Conservation (phyloP, 208 protist genomes). For the Borovskyia barvae region DNA sequence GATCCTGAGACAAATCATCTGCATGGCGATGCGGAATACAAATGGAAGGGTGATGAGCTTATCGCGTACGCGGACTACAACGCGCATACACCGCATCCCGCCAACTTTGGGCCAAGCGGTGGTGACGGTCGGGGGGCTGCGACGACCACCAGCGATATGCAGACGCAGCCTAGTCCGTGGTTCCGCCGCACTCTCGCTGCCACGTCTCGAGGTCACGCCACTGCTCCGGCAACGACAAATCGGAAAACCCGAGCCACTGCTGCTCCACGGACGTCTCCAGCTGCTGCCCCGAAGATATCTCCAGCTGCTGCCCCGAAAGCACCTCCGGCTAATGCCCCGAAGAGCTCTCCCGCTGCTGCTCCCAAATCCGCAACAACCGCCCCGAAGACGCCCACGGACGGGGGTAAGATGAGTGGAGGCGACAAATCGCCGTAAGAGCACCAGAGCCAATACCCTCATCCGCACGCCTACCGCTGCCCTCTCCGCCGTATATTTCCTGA, state of each 20-base stretch:
- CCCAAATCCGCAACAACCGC: no score
- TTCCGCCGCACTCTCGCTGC: not conserved
- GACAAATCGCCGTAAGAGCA: no score
- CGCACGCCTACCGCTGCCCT: no score
- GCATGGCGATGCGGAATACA: slow-evolving; percentile 78
- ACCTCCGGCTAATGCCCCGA: slow-evolving; percentile 2
- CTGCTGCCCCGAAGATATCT: no score
- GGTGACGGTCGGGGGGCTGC: no score
- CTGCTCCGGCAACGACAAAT: not conserved
- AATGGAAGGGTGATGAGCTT: slow-evolving; percentile 80
- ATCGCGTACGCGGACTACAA: slow-evolving; percentile 75
- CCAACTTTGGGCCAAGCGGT: slow-evolving; percentile 28
- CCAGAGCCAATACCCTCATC: no score
- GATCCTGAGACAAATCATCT: slow-evolving; percentile 68
- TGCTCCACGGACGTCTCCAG: not conserved
- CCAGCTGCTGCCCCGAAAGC: no score
- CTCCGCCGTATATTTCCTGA: no score
- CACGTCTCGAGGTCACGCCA: not conserved
- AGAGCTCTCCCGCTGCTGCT: slow-evolving; percentile 5
- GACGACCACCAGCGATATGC: not conserved
- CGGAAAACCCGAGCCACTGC: not conserved
- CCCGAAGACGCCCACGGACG: no score
- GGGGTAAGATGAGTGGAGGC: no score
- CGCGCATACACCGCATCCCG: slow-evolving; percentile 35
- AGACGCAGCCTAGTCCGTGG: slow-evolving; percentile 13